Evolutionary conservation across 2,329 filamentous ascomycete genomes (phyloP), one percentile per base, ranked within the genome.

Genomic region (Beauveria sp.): DNA sequence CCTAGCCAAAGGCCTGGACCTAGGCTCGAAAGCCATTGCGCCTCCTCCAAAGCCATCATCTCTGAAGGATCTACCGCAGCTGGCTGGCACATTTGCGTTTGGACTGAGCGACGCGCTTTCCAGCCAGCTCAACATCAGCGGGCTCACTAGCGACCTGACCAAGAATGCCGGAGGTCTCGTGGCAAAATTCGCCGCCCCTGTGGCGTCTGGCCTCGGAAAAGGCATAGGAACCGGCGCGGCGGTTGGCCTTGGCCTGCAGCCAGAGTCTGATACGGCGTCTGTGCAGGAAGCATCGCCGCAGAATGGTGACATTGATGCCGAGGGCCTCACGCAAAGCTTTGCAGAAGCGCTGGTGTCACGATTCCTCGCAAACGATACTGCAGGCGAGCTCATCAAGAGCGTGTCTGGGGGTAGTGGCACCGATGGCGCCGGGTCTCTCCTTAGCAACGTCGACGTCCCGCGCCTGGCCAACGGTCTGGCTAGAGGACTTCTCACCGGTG

Each of bases 401-500:
- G 31, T 61, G 3, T 40, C 57, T 12, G 59, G 51, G 1, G 51
- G 40, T 49, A 51, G 31, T 7, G 52, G 62, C 18, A 48, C 43
- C 7, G 45, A 12, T 6, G 63, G 62, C 8, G 3, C 31, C 55
- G 34, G 24, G 12, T 24, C 34, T 20, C 65, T 67, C n/a, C 57
- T 61, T 34, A 55, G 18, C 62, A 64, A 46, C 38, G 38, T 68
- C 16, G 60, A 72, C 55, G 28, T 74, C 3, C 64, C 67, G 16
- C 67, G 65, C n/a, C 67, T 72, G 1, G 73, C 72, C 5, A 70
- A 72, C 59, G 74, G 74, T 10, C 68, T 75, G 22, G 73, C 71
- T 0, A 66, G 73, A 34, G 74, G 74, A 0, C 64, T 76, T 2
- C 42, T 76, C 0, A 69, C 71, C 28, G 74, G 74, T n/a, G 71